Evolutionary conservation across 1,139 yeast genomes (phyloP).

Genomic region (Pichia norvegensis): DNA sequence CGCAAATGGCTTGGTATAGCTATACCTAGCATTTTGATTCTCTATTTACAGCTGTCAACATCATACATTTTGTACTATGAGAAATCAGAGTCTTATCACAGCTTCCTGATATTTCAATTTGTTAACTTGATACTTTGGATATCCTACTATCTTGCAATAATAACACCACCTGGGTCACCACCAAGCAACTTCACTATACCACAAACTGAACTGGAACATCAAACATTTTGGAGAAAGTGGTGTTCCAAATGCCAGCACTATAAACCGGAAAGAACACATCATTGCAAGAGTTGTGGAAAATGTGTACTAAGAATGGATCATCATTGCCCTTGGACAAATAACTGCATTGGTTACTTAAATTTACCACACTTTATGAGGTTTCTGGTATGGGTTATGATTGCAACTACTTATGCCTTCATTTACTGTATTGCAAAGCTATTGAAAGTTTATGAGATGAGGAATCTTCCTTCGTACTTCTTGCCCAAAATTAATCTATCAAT

Average conservation of each 20-base stretch:
- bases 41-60: constrained; percentile 55
- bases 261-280: constrained; percentile 77
- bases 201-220: constrained; percentile 23
- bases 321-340: constrained; percentile 80
- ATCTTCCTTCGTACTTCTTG: constrained; percentile 54
- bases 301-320: constrained; percentile 82
- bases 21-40: constrained; percentile 60
- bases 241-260: constrained; percentile 57
- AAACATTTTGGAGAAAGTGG: constrained; percentile 44
- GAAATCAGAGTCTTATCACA: constrained; percentile 20
- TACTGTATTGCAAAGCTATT: constrained; percentile 37
- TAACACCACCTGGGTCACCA: constrained; percentile 53
- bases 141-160: constrained; percentile 55
- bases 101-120: constrained; percentile 44
- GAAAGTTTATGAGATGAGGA: constrained; percentile 44
- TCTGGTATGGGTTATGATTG: constrained; percentile 54
- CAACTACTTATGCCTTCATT: constrained; percentile 44
- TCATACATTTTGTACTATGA: constrained; percentile 50
- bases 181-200: constrained; percentile 34
- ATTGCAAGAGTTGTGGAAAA: constrained; percentile 53
- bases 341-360: constrained; percentile 75
- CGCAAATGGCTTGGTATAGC: constrained; percentile 56
- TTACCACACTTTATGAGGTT: constrained; percentile 81
- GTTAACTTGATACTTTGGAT: constrained; percentile 59
- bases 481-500: constrained; percentile 47